These are phyloP conservation scores for Skeletonema tropicum DNA, from an alignment of 108 stramenopile species.

Conservation along the genomic window DNA sequence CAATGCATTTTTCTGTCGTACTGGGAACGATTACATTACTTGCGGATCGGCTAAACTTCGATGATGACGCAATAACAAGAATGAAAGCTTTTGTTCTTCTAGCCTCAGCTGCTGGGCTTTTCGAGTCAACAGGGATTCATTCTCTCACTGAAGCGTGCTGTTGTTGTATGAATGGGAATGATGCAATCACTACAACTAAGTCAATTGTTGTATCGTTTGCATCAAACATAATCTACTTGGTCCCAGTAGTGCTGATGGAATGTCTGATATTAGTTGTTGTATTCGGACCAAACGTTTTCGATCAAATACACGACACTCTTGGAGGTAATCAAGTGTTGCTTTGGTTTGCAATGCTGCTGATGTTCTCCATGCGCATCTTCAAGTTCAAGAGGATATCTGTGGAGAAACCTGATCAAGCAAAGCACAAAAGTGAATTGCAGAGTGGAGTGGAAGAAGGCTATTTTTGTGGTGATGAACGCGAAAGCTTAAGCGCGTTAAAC, in stretches of 20 bases:
- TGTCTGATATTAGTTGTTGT: constrained; percentile 19
- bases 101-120: constrained; percentile 13
- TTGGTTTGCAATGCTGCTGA: constrained; percentile 6
- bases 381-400: not conserved
- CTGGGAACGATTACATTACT: constrained; percentile 4
- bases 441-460: constrained; percentile 22
- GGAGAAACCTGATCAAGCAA: not conserved
- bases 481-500: constrained; percentile 2
- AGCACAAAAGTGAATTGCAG: not conserved
- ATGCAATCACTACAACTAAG: not conserved
- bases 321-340: not conserved
- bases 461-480: constrained; percentile 4
- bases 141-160: constrained; percentile 3
- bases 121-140: constrained; percentile 14
- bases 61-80: not conserved
- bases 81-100: constrained; percentile 13
- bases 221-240: constrained; percentile 8
- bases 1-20: constrained; percentile 19
- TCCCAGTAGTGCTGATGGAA: constrained; percentile 36
- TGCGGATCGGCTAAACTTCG: not conserved
- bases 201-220: not conserved
- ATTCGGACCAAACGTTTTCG: constrained; percentile 22
- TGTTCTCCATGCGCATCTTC: constrained; percentile 6
- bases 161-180: constrained; percentile 8
- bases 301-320: not conserved